phyloP scores from a whole-genome alignment of 139 green algal species.

The Desmodesmus armatus region DNA sequence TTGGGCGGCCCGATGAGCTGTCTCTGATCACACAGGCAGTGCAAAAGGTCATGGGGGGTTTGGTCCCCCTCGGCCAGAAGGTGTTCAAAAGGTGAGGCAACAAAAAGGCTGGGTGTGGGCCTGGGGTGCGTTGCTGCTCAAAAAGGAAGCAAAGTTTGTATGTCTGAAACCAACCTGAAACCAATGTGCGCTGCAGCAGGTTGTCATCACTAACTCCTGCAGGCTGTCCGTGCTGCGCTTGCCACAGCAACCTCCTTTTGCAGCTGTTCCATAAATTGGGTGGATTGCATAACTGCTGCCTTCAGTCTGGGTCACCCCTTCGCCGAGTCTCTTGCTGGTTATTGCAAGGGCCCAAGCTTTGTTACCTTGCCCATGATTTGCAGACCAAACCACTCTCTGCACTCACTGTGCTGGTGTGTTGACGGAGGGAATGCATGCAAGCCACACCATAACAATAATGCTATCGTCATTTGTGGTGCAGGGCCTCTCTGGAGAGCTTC shows the following conservation, averaged over 20 bases:
- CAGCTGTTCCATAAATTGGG: no score
- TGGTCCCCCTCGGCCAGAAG: no score
- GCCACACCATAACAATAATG: not conserved
- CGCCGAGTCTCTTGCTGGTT: not conserved
- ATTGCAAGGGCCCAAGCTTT: not conserved
- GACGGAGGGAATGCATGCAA: not conserved
- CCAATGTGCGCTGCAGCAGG: no score
- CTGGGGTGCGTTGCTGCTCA: not conserved
- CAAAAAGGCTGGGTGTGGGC: not conserved
- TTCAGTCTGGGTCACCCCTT: no score
- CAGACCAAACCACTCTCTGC: not conserved
- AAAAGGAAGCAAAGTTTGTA: not conserved
- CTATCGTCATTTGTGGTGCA: not conserved
- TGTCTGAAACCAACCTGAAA: not conserved
- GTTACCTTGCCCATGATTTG: not conserved
- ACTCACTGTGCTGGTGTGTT: not conserved
- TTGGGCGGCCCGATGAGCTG: constrained; percentile 8
- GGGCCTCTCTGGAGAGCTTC: constrained; percentile 4
- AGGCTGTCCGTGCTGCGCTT: no score
- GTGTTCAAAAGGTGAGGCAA: constrained; percentile 5
- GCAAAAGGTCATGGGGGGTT: constrained; percentile 19
- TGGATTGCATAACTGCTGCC: no score
- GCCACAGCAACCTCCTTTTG: no score
- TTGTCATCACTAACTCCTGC: no score
- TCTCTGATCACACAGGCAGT: not conserved